Percentiles rank a stretch among this genome's conserved stretches.
Evolutionary conservation across 2,329 filamentous ascomycete species (phyloP).

Genomic region (Aspergillus tanneri): DNA sequence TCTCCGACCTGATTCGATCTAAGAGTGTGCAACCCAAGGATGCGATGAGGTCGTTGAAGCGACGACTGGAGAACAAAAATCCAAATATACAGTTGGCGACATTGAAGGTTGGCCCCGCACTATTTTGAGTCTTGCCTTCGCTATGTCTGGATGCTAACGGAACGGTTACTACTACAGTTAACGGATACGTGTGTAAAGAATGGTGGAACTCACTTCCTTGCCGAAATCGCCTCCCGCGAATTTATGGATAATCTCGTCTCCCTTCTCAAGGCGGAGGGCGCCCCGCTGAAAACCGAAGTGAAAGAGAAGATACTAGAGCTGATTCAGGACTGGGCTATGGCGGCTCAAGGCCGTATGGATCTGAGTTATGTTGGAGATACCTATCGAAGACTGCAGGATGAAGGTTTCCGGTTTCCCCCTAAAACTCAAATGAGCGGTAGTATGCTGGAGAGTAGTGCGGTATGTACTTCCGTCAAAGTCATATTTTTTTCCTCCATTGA

Average conservation of each 20-base stretch:
- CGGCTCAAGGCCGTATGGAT: slow-evolving; percentile 79
- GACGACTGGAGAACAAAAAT: slow-evolving; percentile 93
- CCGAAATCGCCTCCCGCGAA: slow-evolving; percentile 92
- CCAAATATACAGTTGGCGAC: slow-evolving; percentile 94
- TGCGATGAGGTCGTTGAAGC: slow-evolving; percentile 94
- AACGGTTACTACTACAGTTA: slow-evolving; percentile 55
- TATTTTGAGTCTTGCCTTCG: not conserved
- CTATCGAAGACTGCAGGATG: slow-evolving; percentile 76
- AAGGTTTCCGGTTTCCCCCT: slow-evolving; percentile 87
- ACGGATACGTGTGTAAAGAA: slow-evolving; percentile 99
- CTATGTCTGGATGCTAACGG: slow-evolving; percentile 21
- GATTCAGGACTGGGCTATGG: slow-evolving; percentile 89
- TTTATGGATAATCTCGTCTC: slow-evolving; percentile 98
- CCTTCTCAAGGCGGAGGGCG: slow-evolving; percentile 75
- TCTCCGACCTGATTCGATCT: slow-evolving; percentile 94
- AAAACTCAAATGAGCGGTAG: slow-evolving; percentile 84
- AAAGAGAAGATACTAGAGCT: slow-evolving; percentile 87
- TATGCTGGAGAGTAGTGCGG: slow-evolving; percentile 95
- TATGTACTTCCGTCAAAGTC: no score
- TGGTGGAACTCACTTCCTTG: slow-evolving; percentile 89
- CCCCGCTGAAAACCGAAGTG: slow-evolving; percentile 78
- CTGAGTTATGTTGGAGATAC: slow-evolving; percentile 84
- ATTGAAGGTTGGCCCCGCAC: slow-evolving; percentile 66
- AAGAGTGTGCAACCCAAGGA: slow-evolving; percentile 97
- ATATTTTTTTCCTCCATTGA: no score